A percentile compares a stretch with the other conserved stretches of the same genome.
Evolutionary conservation across 2,329 filamentous ascomycete genomes (phyloP).

Genomic region (Pyrenochaeta sp.): DNA sequence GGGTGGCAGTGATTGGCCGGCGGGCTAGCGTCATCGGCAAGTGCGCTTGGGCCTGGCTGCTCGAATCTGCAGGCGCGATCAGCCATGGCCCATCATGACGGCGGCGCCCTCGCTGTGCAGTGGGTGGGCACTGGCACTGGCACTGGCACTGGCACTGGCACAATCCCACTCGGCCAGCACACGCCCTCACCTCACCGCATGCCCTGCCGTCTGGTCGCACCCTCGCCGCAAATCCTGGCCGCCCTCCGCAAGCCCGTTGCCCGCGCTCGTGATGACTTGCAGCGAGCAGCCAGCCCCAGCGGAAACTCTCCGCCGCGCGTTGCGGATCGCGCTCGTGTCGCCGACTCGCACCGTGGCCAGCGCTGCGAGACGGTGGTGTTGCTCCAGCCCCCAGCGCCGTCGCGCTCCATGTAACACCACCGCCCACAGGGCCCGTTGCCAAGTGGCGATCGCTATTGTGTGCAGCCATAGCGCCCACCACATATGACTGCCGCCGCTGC

Average conservation of each 20-base stretch:
- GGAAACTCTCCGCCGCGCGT: conserved; percentile 12
- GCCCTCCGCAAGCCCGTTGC: conserved; percentile 14
- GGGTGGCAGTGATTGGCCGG: conserved; percentile 27
- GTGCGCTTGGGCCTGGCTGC: conserved; percentile 18
- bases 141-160: conserved; percentile 2
- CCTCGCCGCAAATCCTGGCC: no score
- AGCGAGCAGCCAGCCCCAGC: conserved; percentile 9
- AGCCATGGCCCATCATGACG: conserved; percentile 17
- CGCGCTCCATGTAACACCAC: conserved; percentile 16
- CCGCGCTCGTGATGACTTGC: conserved; percentile 19
- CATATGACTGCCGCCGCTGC: conserved; percentile 19
- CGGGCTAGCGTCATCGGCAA: conserved; percentile 25
- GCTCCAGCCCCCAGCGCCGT: conserved; percentile 7
- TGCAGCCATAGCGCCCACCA: conserved; percentile 27
- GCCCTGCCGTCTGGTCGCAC: conserved; percentile 2
- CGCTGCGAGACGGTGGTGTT: no score
- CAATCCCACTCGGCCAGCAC: conserved; percentile 17
- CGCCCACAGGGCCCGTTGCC: conserved; percentile 31
- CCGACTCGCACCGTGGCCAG: no score
- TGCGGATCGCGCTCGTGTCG: conserved; percentile 4
- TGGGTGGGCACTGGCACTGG: conserved; percentile 4
- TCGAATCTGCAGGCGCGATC: conserved; percentile 27
- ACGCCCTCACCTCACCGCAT: conserved; percentile 26
- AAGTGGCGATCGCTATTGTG: conserved; percentile 34
- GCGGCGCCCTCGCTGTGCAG: conserved; percentile 5